Evolutionary conservation across 1,139 yeast genomes (phyloP).

Genomic region (Saccharomycopsis hybrid): DNA sequence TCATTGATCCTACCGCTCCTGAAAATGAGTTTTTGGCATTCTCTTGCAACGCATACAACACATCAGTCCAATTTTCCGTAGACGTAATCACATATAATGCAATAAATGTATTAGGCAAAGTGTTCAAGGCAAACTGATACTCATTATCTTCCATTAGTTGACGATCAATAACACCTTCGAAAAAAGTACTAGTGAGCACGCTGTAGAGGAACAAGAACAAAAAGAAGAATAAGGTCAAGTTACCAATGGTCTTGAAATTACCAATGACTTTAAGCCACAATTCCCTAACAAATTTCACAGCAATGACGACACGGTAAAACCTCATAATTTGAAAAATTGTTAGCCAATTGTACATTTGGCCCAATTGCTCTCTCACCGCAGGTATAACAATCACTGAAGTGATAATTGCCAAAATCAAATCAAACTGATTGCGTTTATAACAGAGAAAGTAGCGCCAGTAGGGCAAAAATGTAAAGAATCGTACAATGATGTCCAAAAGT

Average conservation of each 20-base stretch:
- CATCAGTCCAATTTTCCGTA: conserved; percentile 87
- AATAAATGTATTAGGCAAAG: conserved; percentile 67
- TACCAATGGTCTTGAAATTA: conserved; percentile 58
- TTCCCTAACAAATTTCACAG: conserved; percentile 49
- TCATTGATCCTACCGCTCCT: conserved; percentile 51
- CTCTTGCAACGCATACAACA: conserved; percentile 53
- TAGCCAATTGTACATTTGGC: conserved; percentile 71
- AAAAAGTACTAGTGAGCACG: conserved; percentile 60
- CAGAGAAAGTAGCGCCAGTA: conserved; percentile 54
- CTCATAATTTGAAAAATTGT: conserved; percentile 69
- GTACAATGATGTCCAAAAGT: conserved; percentile 49
- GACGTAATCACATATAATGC: conserved; percentile 77
- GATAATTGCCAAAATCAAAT: conserved; percentile 52
- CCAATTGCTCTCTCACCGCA: conserved; percentile 41
- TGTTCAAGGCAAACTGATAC: conserved; percentile 60
- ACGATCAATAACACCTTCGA: conserved; percentile 61
- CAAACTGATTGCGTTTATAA: conserved; percentile 52
- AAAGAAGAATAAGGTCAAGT: conserved; percentile 69
- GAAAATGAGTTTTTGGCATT: conserved; percentile 44
- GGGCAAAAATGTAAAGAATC: conserved; percentile 56
- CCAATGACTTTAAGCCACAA: conserved; percentile 72
- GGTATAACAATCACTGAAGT: conserved; percentile 54
- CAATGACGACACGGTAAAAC: conserved; percentile 64
- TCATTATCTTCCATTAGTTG: conserved; percentile 37
- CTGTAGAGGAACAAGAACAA: conserved; percentile 56